Evolutionary conservation across 2,329 filamentous ascomycete genomes (phyloP), one percentile per base, ranked within the genome.

Genomic region (Trichophyton verrucosum): DNA sequence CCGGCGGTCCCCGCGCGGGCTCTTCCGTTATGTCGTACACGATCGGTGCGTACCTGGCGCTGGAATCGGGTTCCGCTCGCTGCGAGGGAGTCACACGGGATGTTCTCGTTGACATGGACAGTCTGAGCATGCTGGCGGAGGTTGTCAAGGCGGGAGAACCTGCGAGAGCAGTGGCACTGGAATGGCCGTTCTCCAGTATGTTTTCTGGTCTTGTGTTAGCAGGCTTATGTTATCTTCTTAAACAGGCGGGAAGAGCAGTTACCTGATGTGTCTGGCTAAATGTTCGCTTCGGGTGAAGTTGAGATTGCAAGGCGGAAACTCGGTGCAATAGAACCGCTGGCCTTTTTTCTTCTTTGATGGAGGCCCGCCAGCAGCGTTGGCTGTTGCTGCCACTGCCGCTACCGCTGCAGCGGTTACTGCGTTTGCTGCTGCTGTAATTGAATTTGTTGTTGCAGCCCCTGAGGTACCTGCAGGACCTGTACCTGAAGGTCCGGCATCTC

Each of bases 261-360:
- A 91, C 86, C 91, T 85, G 67, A 99, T 97, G 70, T 99, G 94
- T 58, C 94, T 83, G 15, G 92, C 92, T 63, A 99, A 75, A 77
- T 99, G 94, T 72, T 99, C 94, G 70, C 92, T 97, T 64, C 94
- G 81, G 0, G 94, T 97, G 71, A 99, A 99, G 74, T 91, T 96
- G 61, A 99, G 74, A 69, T 87, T 91, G 74, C 94, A 99, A 3
- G 91, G 91, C 27, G 92, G 92, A 68, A 90, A 97, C 36, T 96
- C 91, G 3, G 88, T 95, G 76, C 94, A 99, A 74, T 92, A 96
- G 74, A 99, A 99, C 53, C 90, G 85, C 73, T 96, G 91, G 0
- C 91, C 90, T 74, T 96, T 96, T 77, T 96, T 96, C 82, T 96
- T 97, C 77, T 95, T 95, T 59, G 82, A 86, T 7, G 88, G 87